A percentile compares a stretch with the other conserved stretches of the same genome.
These are phyloP conservation scores for Lunasporangiospora selenospora DNA, from an alignment of 192 early-diverging fungal species.

Conservation along the genomic window DNA sequence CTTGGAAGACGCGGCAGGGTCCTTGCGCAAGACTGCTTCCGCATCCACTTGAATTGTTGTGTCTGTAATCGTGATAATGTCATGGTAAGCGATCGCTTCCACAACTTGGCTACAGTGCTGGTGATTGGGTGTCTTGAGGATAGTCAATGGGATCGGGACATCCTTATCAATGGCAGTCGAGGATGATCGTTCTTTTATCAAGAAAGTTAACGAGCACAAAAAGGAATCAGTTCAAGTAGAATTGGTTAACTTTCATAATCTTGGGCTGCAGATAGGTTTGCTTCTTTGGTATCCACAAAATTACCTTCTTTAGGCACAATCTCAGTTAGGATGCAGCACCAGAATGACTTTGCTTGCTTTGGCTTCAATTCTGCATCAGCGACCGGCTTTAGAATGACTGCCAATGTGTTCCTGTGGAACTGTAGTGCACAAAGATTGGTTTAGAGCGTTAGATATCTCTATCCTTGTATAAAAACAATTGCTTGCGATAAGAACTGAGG, in stretches of 20 bases:
- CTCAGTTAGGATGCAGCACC: conserved; percentile 49
- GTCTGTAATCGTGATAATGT: conserved; percentile 38
- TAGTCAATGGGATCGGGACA: conserved; percentile 27
- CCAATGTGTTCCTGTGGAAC: conserved; percentile 73
- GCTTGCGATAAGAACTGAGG: neutral
- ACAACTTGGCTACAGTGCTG: conserved; percentile 21
- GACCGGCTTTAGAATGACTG: conserved; percentile 62
- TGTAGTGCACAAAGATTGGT: conserved; percentile 14
- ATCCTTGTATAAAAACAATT: neutral
- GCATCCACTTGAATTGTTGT: conserved; percentile 6
- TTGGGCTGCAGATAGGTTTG: too few relatives aligned
- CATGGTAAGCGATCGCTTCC: conserved; percentile 26
- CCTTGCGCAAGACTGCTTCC: conserved; percentile 17
- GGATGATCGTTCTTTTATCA: too few relatives aligned
- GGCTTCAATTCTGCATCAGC: conserved; percentile 39
- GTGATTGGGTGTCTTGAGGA: conserved; percentile 13
- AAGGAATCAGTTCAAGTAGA: too few relatives aligned
- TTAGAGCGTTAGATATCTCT: neutral
- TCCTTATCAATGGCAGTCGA: conserved; percentile 13
- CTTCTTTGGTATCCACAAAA: too few relatives aligned
- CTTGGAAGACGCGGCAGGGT: conserved; percentile 24
- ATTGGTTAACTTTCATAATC: too few relatives aligned
- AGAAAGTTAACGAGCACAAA: too few relatives aligned
- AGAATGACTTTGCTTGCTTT: conserved; percentile 47
- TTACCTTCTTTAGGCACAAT: conserved; percentile 4